phyloP scores from a whole-genome alignment of 2,329 filamentous ascomycete species.

The Phyllachora maydis region DNA sequence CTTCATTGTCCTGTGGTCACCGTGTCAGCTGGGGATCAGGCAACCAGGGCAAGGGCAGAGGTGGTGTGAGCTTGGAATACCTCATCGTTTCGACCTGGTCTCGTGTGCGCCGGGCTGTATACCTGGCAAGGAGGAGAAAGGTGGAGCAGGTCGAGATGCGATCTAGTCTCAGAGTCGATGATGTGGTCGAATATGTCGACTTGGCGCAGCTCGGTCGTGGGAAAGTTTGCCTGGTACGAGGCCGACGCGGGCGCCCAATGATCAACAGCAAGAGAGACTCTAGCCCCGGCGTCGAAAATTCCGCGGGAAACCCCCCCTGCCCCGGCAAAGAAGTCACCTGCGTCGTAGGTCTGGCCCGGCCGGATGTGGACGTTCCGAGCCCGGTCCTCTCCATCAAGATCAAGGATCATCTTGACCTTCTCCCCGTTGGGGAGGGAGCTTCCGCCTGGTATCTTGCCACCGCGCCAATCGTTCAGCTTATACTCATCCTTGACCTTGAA shows the following conservation, averaged over 20 bases:
- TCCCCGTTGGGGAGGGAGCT: slow-evolving; percentile 12
- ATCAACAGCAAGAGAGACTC: slow-evolving; percentile 43
- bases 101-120: slow-evolving; percentile 37
- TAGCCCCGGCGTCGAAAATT: slow-evolving; percentile 33
- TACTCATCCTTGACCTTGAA: slow-evolving; percentile 11
- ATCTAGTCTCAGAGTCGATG: slow-evolving; percentile 7
- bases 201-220: slow-evolving; percentile 22
- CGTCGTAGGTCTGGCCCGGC: slow-evolving; percentile 32
- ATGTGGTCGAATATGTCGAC: slow-evolving; percentile 29
- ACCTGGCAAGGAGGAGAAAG: slow-evolving; percentile 61
- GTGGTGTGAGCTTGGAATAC: no score
- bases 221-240: slow-evolving; percentile 40
- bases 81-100: slow-evolving; percentile 19
- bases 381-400: slow-evolving; percentile 6
- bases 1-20: slow-evolving; percentile 51
- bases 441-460: slow-evolving; percentile 16
- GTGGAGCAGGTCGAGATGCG: slow-evolving; percentile 46
- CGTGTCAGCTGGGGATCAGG: no score
- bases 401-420: slow-evolving; percentile 4
- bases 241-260: slow-evolving; percentile 29
- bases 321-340: slow-evolving; percentile 54
- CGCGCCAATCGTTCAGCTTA: slow-evolving; percentile 16
- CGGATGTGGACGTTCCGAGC: no score
- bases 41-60: no score
- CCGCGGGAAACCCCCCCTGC: slow-evolving; percentile 52